These are phyloP conservation scores for Nigrospora sphaerica DNA, from an alignment of 2,329 filamentous ascomycete species.

Conservation along the genomic window DNA sequence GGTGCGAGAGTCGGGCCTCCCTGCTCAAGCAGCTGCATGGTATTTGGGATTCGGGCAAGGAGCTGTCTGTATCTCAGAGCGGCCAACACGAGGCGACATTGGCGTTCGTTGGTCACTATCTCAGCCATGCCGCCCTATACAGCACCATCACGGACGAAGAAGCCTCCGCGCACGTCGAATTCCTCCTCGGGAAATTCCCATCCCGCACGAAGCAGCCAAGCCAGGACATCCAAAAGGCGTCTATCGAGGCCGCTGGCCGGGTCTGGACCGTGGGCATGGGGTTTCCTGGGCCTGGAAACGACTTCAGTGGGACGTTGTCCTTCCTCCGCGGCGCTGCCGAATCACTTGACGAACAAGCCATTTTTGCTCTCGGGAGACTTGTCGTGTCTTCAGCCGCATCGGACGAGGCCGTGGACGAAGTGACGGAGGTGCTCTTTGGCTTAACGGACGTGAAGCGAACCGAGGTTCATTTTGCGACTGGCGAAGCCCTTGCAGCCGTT, in stretches of 20 bases:
- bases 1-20: constrained; percentile 38
- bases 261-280: constrained; percentile 23
- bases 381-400: constrained; percentile 46
- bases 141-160: constrained; percentile 10
- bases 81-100: constrained; percentile 23
- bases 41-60: constrained; percentile 13
- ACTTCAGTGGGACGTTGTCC: constrained; percentile 45
- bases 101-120: constrained; percentile 17
- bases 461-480: constrained; percentile 85
- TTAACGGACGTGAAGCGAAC: constrained; percentile 79
- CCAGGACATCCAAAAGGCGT: constrained; percentile 14
- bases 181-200: constrained; percentile 11
- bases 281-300: constrained; percentile 18
- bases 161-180: constrained; percentile 14
- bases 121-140: constrained; percentile 18
- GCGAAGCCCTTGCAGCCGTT: constrained; percentile 76
- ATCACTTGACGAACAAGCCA: constrained; percentile 66
- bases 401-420: constrained; percentile 35
- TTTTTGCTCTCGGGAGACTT: constrained; percentile 72
- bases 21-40: constrained; percentile 28
- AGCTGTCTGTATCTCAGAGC: constrained; percentile 17
- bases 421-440: constrained; percentile 63
- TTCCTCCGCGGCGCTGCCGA: constrained; percentile 61
- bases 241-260: constrained; percentile 21
- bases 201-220: constrained; percentile 10